These are phyloP conservation scores for Hanseniaspora vineae DNA, from an alignment of 805 yeast genomes.

Conservation along the genomic window DNA sequence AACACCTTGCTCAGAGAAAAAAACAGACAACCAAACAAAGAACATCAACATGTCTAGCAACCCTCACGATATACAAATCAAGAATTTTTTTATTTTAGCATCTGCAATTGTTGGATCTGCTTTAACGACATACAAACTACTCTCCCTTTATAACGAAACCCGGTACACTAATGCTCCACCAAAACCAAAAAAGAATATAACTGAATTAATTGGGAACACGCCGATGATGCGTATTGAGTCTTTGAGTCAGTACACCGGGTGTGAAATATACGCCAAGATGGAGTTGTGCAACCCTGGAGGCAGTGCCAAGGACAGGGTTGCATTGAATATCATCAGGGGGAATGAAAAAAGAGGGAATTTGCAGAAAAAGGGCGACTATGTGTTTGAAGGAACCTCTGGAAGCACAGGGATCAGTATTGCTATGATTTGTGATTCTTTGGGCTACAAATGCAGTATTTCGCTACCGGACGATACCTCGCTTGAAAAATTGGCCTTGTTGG, in stretches of 20 bases:
- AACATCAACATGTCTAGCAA: not conserved
- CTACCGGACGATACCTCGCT: slow-evolving; percentile 85
- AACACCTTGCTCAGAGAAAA: no score
- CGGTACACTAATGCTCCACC: slow-evolving; percentile 8
- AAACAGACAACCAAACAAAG: not conserved
- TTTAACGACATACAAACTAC: not conserved
- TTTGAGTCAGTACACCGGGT: slow-evolving; percentile 59
- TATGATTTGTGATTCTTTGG: slow-evolving; percentile 74
- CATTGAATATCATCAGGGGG: slow-evolving; percentile 43
- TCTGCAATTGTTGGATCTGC: not conserved
- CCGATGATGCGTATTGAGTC: slow-evolving; percentile 68
- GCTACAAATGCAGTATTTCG: slow-evolving; percentile 86
- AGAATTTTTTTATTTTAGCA: not conserved
- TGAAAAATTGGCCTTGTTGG: slow-evolving; percentile 65
- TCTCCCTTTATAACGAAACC: not conserved
- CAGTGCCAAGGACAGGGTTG: slow-evolving; percentile 90
- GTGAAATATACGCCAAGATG: slow-evolving; percentile 74
- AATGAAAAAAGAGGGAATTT: slow-evolving; percentile 58
- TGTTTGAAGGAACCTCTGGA: slow-evolving; percentile 93
- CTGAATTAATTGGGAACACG: slow-evolving; percentile 80
- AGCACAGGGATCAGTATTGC: slow-evolving; percentile 95
- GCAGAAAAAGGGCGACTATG: slow-evolving; percentile 18
- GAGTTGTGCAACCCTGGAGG: slow-evolving; percentile 90
- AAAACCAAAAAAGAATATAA: slow-evolving; percentile 40
- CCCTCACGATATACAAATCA: not conserved